These are phyloP conservation scores for Eutrema japonicum DNA, from an alignment of 345 rosid genomes.

Conservation along the genomic window DNA sequence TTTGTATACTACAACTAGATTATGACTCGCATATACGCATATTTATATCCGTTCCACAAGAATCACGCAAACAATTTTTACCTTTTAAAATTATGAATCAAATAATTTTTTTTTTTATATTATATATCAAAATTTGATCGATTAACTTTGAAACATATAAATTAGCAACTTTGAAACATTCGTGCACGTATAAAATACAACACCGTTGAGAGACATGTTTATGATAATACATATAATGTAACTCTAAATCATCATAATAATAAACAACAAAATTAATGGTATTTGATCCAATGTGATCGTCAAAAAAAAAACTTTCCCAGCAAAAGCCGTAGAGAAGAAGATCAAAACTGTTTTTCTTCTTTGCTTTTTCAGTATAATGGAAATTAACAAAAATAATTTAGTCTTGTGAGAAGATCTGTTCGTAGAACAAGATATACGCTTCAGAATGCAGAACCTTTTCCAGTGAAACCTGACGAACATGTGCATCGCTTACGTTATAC, in stretches of 20 bases:
- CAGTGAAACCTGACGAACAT: constrained; percentile 65
- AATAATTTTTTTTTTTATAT: too few relatives aligned
- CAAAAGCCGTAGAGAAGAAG: constrained; percentile 28
- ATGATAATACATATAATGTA: constrained; percentile 20
- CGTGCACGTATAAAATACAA: background rate
- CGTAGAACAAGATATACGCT: constrained; percentile 93
- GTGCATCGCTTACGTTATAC: constrained; percentile 78
- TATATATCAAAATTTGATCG: too few relatives aligned
- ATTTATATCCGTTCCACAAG: too few relatives aligned
- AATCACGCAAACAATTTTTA: too few relatives aligned
- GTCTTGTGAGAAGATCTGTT: constrained; percentile 44
- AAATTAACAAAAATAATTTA: constrained; percentile 33
- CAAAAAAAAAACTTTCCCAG: constrained; percentile 39
- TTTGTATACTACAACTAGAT: too few relatives aligned
- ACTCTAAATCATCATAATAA: constrained; percentile 15
- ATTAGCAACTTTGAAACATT: too few relatives aligned
- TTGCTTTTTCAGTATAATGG: constrained; percentile 34
- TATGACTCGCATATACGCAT: too few relatives aligned
- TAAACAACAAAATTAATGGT: constrained; percentile 33
- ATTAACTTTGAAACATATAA: too few relatives aligned
- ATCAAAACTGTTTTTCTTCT: constrained; percentile 36
- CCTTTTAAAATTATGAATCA: too few relatives aligned
- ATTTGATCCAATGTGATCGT: constrained; percentile 41
- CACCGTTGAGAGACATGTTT: constrained; percentile 18
- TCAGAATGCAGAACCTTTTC: constrained; percentile 81